Evolutionary conservation across 2,329 filamentous ascomycete genomes (phyloP).

Genomic region (Fusarium pseudocircinatum): DNA sequence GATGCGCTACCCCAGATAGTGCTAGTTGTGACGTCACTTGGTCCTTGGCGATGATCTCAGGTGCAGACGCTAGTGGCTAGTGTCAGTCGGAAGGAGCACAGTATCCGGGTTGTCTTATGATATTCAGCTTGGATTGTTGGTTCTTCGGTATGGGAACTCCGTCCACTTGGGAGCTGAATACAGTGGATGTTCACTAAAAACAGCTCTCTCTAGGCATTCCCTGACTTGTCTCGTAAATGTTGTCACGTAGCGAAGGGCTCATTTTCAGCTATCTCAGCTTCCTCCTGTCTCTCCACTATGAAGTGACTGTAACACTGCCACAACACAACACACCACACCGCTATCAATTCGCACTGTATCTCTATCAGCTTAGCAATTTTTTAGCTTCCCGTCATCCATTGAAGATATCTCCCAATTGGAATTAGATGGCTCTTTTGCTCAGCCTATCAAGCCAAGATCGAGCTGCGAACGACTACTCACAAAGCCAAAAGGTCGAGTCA

Average conservation of each 20-base stretch:
- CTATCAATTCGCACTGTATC: conserved; percentile 35
- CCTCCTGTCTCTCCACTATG: conserved; percentile 15
- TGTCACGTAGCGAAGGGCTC: not conserved
- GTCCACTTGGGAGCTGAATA: not conserved
- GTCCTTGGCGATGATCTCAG: conserved; percentile 39
- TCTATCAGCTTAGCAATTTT: not conserved
- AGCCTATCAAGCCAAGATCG: not conserved
- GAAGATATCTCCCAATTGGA: conserved; percentile 9
- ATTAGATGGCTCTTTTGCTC: not conserved
- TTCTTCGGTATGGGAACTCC: conserved; percentile 1
- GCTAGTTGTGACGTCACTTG: conserved; percentile 39
- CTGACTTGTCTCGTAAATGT: not conserved
- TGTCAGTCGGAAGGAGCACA: not conserved
- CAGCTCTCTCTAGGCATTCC: not conserved
- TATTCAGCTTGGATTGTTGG: conserved; percentile 13
- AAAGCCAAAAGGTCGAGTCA: not conserved
- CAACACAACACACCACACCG: conserved; percentile 1
- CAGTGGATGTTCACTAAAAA: not conserved
- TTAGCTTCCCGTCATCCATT: not conserved
- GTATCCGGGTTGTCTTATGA: conserved; percentile 1
- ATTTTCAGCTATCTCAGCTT: conserved; percentile 2
- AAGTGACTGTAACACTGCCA: not conserved
- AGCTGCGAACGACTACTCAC: conserved; percentile 5
- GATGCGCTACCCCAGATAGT: conserved; percentile 39
- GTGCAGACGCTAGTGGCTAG: conserved; percentile 24